Percentiles rank a stretch among this genome's conserved stretches.
These are phyloP conservation scores for Tylopilus subfusipes DNA, from an alignment of 768 basidiomycete genomes.

Conservation along the genomic window DNA sequence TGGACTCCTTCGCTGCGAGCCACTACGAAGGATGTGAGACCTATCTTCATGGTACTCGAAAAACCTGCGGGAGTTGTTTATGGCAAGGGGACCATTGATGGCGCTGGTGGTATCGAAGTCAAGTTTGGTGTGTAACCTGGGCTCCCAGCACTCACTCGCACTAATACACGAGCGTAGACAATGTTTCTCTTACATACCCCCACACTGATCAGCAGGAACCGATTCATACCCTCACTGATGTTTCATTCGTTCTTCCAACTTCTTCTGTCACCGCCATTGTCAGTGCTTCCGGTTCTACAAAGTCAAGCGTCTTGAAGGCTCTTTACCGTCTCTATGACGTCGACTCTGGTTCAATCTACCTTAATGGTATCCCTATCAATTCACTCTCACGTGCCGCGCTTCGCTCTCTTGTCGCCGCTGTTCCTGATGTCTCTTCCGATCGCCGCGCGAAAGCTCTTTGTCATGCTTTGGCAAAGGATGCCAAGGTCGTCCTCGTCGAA, in stretches of 20 bases:
- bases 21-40: slow-evolving; percentile 75
- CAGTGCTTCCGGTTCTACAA: slow-evolving; percentile 77
- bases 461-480: slow-evolving; percentile 22
- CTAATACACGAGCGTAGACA: slow-evolving; percentile 43
- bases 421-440: slow-evolving; percentile 68
- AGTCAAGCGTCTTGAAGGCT: slow-evolving; percentile 81
- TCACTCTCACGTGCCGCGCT: slow-evolving; percentile 81
- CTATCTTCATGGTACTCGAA: slow-evolving; percentile 73
- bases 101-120: slow-evolving; percentile 72
- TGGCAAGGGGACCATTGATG: slow-evolving; percentile 69
- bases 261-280: slow-evolving; percentile 88
- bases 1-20: slow-evolving; percentile 51
- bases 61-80: slow-evolving; percentile 85
- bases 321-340: slow-evolving; percentile 93
- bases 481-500: slow-evolving; percentile 26
- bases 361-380: slow-evolving; percentile 86
- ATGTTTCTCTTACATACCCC: slow-evolving; percentile 81
- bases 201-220: slow-evolving; percentile 50
- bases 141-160: no score
- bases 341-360: slow-evolving; percentile 70
- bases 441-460: slow-evolving; percentile 23
- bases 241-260: slow-evolving; percentile 87
- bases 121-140: slow-evolving; percentile 65
- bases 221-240: slow-evolving; percentile 59
- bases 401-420: slow-evolving; percentile 80